Percentiles rank a stretch among this genome's conserved stretches.
Conservation (phyloP, 2,329 filamentous ascomycete species). For the Neonectria neomacrospora region DNA sequence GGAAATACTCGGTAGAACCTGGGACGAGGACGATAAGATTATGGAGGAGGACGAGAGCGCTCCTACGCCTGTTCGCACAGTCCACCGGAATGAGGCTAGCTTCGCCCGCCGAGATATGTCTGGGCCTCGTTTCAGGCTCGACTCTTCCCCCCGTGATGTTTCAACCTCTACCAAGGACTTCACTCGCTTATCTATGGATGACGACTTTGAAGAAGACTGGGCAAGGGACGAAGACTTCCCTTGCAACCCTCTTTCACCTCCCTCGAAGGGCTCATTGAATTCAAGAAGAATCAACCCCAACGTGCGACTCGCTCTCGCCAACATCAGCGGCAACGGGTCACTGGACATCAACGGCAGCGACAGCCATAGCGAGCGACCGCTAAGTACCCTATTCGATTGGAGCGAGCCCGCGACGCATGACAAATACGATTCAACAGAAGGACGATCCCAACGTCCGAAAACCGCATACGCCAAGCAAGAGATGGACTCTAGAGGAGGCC, state of each 20-base stretch:
- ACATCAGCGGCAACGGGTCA: slow-evolving; percentile 60
- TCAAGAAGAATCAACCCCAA: slow-evolving; percentile 64
- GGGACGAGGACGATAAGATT: slow-evolving; percentile 67
- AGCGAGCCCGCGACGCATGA: slow-evolving; percentile 73
- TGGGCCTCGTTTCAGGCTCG: slow-evolving; percentile 45
- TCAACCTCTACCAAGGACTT: slow-evolving; percentile 54
- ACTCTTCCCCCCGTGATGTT: slow-evolving; percentile 48
- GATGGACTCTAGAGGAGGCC: slow-evolving; percentile 75
- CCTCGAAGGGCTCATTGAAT: slow-evolving; percentile 63
- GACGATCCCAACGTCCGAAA: slow-evolving; percentile 72
- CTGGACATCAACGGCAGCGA: slow-evolving; percentile 45
- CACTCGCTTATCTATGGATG: slow-evolving; percentile 66
- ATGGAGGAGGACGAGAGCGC: slow-evolving; percentile 71
- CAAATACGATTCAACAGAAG: slow-evolving; percentile 67
- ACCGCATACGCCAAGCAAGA: slow-evolving; percentile 83
- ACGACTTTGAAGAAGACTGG: slow-evolving; percentile 74
- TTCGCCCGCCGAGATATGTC: slow-evolving; percentile 28
- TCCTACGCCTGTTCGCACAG: slow-evolving; percentile 61
- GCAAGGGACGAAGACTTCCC: slow-evolving; percentile 63
- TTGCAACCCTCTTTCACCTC: slow-evolving; percentile 68
- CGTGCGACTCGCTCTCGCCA: slow-evolving; percentile 64
- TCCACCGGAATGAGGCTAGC: slow-evolving; percentile 45
- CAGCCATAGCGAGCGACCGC: slow-evolving; percentile 57
- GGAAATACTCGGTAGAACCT: slow-evolving; percentile 66
- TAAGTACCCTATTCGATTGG: slow-evolving; percentile 83